Base-by-base conservation (phyloP, 257 asterid genomes). In the Misopates orontium region DNA sequence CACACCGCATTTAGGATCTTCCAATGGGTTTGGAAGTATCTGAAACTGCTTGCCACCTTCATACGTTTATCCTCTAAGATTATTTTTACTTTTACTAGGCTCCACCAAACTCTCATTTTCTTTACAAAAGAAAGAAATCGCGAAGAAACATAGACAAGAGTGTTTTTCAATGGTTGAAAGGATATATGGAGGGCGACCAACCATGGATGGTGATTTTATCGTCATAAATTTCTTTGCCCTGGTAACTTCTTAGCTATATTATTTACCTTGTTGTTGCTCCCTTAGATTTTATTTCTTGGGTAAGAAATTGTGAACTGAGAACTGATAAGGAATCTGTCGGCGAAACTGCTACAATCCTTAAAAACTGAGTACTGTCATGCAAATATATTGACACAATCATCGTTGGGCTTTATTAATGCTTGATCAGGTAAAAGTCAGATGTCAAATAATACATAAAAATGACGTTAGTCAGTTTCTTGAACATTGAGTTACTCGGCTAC, bases 171-270 rank as follows among this genome's bases (percentile, higher is more conserved):
- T 75, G 49, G 52, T 83, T 76, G 97, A 87, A 69, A 73, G 60
- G 77, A 81, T 90, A 64, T 90, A 79, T 77, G 96, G 89, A 74
- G 96, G 81, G 55, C 82, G 65, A 66, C 65, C 80, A 51, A 62
- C 71, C 79, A 62, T 79, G 71, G 83, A 83, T 73, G 86, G 85
- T 51, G 97, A 93, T 68, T 71, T 83, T 70, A 80, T 93, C 68
- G 71, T 87, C 72, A 90, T 93, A 69, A 93, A 93, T 75, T 86
- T 90, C 77, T 93, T 93, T 72, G 96, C 97, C 8, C 81, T 93
- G 97, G 98, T 93, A 89, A 77, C 52, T 52, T 69, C 48, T 56
- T 60, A 32, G 56, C 70, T 54, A 41, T 19, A 44, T 36, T 53
- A 21, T 69, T 49, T 63, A 67, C 52, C 32, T 64, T 69, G 36